Evolutionary conservation across 192 early-diverging fungal genomes (phyloP).

Genomic region (Coemansia sp.): DNA sequence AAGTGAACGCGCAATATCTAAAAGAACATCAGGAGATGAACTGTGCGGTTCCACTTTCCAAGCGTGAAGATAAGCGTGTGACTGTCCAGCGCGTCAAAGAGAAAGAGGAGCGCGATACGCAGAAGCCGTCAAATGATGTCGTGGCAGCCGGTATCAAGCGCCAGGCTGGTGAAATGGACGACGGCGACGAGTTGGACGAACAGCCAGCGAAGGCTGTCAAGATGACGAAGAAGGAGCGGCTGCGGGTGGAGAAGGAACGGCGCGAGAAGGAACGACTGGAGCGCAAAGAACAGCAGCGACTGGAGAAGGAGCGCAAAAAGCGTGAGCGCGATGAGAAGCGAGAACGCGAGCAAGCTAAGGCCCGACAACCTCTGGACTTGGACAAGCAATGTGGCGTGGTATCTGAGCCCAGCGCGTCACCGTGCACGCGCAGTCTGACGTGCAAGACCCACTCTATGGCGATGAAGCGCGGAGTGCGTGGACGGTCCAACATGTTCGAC

Average conservation of each 20-base stretch:
- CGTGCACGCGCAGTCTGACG: slow-evolving; percentile 85
- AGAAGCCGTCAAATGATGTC: neutral
- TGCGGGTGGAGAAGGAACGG: slow-evolving; percentile 44
- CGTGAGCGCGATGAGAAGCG: slow-evolving; percentile 57
- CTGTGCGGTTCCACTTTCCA: slow-evolving; percentile 35
- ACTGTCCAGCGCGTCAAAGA: neutral
- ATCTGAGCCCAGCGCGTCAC: slow-evolving; percentile 53
- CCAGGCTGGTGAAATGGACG: slow-evolving; percentile 15
- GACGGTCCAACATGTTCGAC: slow-evolving; percentile 84
- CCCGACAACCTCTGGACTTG: slow-evolving; percentile 72
- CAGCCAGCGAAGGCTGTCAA: slow-evolving; percentile 20
- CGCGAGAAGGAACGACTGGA: slow-evolving; percentile 36
- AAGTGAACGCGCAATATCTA: slow-evolving; percentile 47
- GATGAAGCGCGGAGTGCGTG: slow-evolving; percentile 78
- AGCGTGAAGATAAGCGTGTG: slow-evolving; percentile 31
- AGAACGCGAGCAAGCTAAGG: slow-evolving; percentile 46
- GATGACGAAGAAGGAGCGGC: slow-evolving; percentile 39
- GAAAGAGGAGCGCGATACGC: slow-evolving; percentile 1
- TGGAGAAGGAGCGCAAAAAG: slow-evolving; percentile 49
- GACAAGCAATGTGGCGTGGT: slow-evolving; percentile 90
- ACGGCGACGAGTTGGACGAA: slow-evolving; percentile 2
- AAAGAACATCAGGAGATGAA: slow-evolving; percentile 50
- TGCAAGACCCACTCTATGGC: slow-evolving; percentile 95
- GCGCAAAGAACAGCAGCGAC: slow-evolving; percentile 36
- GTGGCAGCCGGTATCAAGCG: slow-evolving; percentile 20